Conservation (phyloP, 106 monocot species). For the Platanthera guangdongensis region DNA sequence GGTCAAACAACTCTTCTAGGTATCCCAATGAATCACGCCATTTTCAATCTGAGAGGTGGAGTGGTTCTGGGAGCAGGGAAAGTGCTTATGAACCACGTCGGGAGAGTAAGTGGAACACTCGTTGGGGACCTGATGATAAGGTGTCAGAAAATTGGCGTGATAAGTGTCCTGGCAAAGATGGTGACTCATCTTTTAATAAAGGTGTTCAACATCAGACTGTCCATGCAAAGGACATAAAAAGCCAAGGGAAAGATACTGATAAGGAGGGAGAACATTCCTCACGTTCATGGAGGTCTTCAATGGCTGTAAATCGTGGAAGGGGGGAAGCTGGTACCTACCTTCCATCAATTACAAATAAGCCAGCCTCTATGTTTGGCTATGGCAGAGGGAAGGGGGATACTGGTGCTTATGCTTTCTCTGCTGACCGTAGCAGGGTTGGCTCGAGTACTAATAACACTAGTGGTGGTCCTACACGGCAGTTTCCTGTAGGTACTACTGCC, state of each 20-base stretch:
- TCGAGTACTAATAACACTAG: constrained; percentile 10
- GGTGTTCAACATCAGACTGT: constrained; percentile 14
- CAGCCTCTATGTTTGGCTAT: constrained; percentile 30
- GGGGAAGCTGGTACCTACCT: constrained; percentile 39
- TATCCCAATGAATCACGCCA: constrained; percentile 45
- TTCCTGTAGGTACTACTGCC: constrained; percentile 20
- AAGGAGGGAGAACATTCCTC: constrained; percentile 59
- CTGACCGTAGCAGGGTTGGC: constrained; percentile 42
- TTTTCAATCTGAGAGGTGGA: constrained; percentile 44
- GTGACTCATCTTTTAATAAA: constrained; percentile 27
- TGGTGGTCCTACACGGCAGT: constrained; percentile 18
- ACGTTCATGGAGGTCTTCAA: constrained; percentile 70
- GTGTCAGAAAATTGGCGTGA: constrained; percentile 65
- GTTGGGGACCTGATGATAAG: constrained; percentile 91
- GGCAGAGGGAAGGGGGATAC: constrained; percentile 70
- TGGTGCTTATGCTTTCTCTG: constrained; percentile 29
- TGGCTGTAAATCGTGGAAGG: constrained; percentile 48
- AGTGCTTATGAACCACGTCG: constrained; percentile 58
- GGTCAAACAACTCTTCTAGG: constrained; percentile 45
- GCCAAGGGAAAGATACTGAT: constrained; percentile 58
- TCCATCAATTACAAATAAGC: constrained; percentile 30
- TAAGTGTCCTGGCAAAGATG: constrained; percentile 51
- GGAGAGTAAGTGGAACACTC: constrained; percentile 91
- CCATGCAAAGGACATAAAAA: constrained; percentile 38
- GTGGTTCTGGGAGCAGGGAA: constrained; percentile 47